A percentile compares a stretch with the other conserved stretches of the same genome.
Conservation (phyloP, 2,329 filamentous ascomycete genomes). For the Trichoderma aggressivum region DNA sequence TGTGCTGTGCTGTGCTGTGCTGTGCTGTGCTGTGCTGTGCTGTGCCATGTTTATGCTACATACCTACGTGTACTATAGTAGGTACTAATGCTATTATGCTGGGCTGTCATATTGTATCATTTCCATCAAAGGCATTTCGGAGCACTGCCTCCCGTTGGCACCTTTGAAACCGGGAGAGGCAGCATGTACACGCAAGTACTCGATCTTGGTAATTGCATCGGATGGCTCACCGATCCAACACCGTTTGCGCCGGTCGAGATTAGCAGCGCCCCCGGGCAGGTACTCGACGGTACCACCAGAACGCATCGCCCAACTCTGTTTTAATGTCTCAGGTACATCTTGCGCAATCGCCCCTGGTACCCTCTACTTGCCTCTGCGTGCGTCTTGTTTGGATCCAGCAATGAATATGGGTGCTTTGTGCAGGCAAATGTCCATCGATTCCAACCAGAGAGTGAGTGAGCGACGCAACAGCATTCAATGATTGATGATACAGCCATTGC, state of each 20-base stretch:
- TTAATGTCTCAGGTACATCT: constrained; percentile 11
- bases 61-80: too few species aligned
- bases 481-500: not conserved
- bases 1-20: not conserved
- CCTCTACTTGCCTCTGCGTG: not conserved
- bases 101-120: too few species aligned
- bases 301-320: not conserved
- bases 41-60: too few species aligned
- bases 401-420: not conserved
- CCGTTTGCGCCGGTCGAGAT: not conserved
- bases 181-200: not conserved
- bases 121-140: not conserved
- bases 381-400: not conserved
- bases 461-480: not conserved
- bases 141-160: not conserved
- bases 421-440: too few species aligned
- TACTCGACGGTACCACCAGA: not conserved
- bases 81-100: too few species aligned
- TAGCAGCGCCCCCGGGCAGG: not conserved
- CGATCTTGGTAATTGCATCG: not conserved
- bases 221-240: not conserved
- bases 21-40: too few species aligned
- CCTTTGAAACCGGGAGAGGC: too few species aligned
- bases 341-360: not conserved
- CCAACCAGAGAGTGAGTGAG: not conserved